A percentile compares a stretch with the other conserved stretches of the same genome.
Evolutionary conservation across 768 basidiomycete species (phyloP).

Genomic region (Xerocomellus dryophilus): DNA sequence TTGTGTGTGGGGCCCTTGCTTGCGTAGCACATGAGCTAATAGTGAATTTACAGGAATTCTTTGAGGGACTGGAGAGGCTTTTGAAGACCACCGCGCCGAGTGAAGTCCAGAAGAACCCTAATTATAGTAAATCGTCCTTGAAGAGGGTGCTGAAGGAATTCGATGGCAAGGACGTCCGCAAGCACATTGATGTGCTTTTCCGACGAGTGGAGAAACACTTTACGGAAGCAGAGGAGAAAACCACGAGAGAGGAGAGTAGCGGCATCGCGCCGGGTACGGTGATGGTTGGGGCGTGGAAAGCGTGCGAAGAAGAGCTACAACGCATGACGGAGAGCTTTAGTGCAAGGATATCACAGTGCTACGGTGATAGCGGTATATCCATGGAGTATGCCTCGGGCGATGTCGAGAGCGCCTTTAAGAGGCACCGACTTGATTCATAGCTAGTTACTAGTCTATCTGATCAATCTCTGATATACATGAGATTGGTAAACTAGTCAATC

Average conservation of each 20-base stretch:
- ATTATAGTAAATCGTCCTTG: constrained; percentile 72
- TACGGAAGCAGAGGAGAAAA: constrained; percentile 71
- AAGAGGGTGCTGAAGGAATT: constrained; percentile 86
- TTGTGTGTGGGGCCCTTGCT: constrained; percentile 49
- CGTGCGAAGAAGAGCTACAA: constrained; percentile 82
- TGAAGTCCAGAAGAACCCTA: constrained; percentile 72
- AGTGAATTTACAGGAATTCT: constrained; percentile 69
- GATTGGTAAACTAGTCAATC: neutral
- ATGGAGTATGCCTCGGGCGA: constrained; percentile 75
- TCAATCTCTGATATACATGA: constrained; percentile 8
- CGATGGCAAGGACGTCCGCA: constrained; percentile 84
- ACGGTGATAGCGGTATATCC: constrained; percentile 64
- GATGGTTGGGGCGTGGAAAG: constrained; percentile 84
- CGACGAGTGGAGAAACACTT: constrained; percentile 97
- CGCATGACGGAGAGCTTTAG: constrained; percentile 68
- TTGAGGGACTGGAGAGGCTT: constrained; percentile 87
- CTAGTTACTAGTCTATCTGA: constrained; percentile 5
- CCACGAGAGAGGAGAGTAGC: constrained; percentile 52
- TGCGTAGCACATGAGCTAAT: constrained; percentile 1
- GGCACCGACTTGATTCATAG: constrained; percentile 44
- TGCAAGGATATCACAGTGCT: constrained; percentile 73
- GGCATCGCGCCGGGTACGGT: constrained; percentile 60
- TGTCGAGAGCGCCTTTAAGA: constrained; percentile 75
- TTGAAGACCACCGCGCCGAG: constrained; percentile 73
- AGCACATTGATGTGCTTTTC: constrained; percentile 80